Evolutionary conservation across 2,329 filamentous ascomycete species (phyloP), one percentile per base, ranked within the genome.

Genomic region (Dothistroma pini): DNA sequence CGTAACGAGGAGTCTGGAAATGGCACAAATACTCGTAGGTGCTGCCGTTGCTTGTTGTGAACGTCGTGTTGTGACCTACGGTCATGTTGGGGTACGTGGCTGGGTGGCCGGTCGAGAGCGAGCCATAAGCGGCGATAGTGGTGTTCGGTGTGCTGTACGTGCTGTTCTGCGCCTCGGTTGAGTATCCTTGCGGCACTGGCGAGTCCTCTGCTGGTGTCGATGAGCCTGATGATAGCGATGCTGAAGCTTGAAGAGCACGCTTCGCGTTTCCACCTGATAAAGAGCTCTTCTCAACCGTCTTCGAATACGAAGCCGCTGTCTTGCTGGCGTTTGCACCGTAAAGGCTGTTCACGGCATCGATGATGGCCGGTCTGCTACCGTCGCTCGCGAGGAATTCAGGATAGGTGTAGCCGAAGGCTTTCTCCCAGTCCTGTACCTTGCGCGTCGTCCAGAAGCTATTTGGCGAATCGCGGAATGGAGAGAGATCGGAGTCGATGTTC

Each of bases 361-460:
- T 49, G 66, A 92, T 79, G 1, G 80, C 73, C 2, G 74, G 72
- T 0, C 73, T 57, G 66, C 92, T 79, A 1, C 80, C 73, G 2
- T 75, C 72, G 0, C 73, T 73, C 62, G 71, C 76, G 16, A 78
- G 68, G 48, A 86, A 83, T 67, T 93, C 90, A 0, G 86, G 80
- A 71, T 96, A 96, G 0, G 85, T 86, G 73, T 95, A 95, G 12
- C 86, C 86, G 74, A 95, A 89, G 1, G 78, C 79, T 38, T 80
- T 79, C 11, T 83, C 83, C 49, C 83, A 79, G 48, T 93, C 89
- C 0, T 88, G 83, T 21, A 85, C 81, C 62, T 79, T 80, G 58
- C 86, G 81, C 0, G 89, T 88, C 10, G 83, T 88, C 86, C 88
- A 92, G 74, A 88, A 90, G 1, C 80, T 80, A 58, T 81, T 77